Evolutionary conservation across 352 stramenopile genomes (phyloP).

Genomic region (Nothophytophthora sp.): DNA sequence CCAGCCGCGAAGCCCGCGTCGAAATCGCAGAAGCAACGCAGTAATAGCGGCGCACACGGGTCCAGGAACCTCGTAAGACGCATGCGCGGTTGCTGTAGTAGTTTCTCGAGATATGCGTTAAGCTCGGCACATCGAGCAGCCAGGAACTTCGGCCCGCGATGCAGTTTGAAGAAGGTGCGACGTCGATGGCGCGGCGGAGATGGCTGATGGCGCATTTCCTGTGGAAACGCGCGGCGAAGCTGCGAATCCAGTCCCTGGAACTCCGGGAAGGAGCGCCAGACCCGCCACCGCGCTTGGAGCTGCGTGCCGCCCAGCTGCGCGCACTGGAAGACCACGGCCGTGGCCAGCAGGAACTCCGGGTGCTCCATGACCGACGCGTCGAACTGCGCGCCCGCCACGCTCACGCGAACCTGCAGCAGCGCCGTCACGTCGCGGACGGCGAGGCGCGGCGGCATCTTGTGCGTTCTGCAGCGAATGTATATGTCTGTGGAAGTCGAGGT

Average conservation of each 20-base stretch:
- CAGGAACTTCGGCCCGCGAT: conserved; percentile 64
- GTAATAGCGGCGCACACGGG: conserved; percentile 59
- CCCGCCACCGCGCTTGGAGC: conserved; percentile 59
- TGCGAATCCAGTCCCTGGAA: conserved; percentile 77
- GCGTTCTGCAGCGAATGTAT: conserved; percentile 13
- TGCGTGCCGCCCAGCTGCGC: conserved; percentile 50
- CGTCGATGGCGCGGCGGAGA: conserved; percentile 52
- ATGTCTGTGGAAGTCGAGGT: too few species aligned
- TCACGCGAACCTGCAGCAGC: conserved; percentile 57
- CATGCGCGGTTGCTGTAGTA: conserved; percentile 47
- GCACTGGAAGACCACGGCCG: conserved; percentile 66
- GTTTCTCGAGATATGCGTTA: conserved; percentile 52
- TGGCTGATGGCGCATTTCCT: conserved; percentile 59
- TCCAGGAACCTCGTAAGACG: conserved; percentile 75
- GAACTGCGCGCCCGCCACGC: conserved; percentile 66
- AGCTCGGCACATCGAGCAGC: conserved; percentile 58
- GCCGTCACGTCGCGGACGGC: conserved; percentile 64
- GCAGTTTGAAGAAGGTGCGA: conserved; percentile 59
- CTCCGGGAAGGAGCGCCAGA: conserved; percentile 73
- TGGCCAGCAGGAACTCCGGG: conserved; percentile 71
- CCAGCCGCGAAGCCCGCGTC: conserved; percentile 58
- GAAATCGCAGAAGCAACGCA: conserved; percentile 87
- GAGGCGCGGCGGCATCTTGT: conserved; percentile 17
- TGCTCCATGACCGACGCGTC: conserved; percentile 80
- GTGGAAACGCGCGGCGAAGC: conserved; percentile 58